Evolutionary conservation across 768 basidiomycete genomes (phyloP).

Genomic region (Trametes villosa): DNA sequence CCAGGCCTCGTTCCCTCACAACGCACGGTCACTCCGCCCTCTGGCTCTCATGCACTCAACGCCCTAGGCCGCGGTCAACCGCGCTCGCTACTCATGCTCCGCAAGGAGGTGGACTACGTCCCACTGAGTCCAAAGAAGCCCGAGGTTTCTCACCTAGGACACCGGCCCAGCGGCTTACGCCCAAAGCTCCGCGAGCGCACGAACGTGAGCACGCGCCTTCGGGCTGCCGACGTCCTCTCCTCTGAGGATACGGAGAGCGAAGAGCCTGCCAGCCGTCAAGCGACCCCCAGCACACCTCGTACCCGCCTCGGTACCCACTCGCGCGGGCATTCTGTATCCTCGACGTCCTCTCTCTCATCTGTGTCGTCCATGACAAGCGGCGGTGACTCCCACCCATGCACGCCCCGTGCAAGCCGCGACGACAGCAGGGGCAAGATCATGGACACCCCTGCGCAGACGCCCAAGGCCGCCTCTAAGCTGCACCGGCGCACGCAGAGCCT

Average conservation of each 20-base stretch:
- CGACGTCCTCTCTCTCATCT: slow-evolving; percentile 15
- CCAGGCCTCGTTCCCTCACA: slow-evolving; percentile 20
- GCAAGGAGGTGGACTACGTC: slow-evolving; percentile 71
- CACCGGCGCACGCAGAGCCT: slow-evolving; percentile 31
- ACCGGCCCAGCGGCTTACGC: slow-evolving; percentile 32
- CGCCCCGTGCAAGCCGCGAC: background rate
- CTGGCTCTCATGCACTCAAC: slow-evolving; percentile 11
- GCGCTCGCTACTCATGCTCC: slow-evolving; percentile 65
- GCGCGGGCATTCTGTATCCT: slow-evolving; percentile 17
- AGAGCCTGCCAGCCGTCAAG: background rate
- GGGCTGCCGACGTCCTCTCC: slow-evolving; percentile 7
- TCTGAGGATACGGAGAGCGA: slow-evolving; percentile 22
- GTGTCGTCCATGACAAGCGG: background rate
- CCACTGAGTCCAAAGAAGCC: slow-evolving; percentile 73
- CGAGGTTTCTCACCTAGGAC: slow-evolving; percentile 37
- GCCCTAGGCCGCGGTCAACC: slow-evolving; percentile 38
- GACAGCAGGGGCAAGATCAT: background rate
- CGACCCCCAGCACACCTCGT: background rate
- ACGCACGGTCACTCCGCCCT: slow-evolving; percentile 27
- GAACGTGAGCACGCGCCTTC: slow-evolving; percentile 14
- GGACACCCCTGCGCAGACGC: slow-evolving; percentile 18
- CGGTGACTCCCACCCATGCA: background rate
- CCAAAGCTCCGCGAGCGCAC: slow-evolving; percentile 15
- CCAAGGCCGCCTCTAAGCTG: slow-evolving; percentile 11
- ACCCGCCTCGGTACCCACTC: slow-evolving; percentile 7